phyloP scores from a whole-genome alignment of 441 rosid species.

The Metrosideros polymorpha region DNA sequence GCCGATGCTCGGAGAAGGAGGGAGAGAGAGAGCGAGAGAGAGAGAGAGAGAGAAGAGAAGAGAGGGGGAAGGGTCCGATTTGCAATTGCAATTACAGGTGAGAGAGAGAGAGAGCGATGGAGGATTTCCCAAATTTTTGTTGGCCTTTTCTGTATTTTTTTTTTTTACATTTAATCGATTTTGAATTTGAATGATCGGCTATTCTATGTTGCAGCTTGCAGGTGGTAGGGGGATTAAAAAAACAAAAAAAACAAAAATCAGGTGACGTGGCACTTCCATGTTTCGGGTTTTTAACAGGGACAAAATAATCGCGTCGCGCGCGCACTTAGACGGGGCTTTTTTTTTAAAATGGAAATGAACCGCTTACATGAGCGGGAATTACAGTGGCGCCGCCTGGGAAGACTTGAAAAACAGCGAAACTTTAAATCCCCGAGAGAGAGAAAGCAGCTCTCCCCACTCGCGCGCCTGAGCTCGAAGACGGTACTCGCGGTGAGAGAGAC shows the following conservation, averaged over 20 bases:
- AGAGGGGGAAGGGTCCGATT: not conserved
- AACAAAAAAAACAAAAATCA: not conserved
- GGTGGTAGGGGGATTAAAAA: not conserved
- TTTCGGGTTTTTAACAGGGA: not conserved
- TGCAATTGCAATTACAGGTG: not conserved
- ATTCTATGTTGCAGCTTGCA: not conserved
- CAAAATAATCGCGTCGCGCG: not conserved
- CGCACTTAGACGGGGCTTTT: not conserved
- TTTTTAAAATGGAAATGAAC: not conserved
- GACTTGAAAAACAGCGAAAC: not conserved
- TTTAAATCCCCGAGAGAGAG: not conserved
- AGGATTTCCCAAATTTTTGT: not conserved
- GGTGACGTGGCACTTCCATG: not conserved
- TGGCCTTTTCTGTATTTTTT: not conserved
- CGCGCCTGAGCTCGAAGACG: not conserved
- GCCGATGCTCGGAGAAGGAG: slow-evolving; percentile 18
- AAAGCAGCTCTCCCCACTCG: not conserved
- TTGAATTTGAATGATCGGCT: not conserved
- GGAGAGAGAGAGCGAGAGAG: slow-evolving; percentile 4
- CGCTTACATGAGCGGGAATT: not conserved
- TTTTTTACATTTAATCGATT: not conserved
- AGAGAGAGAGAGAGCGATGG: not conserved
- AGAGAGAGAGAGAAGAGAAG: slow-evolving; percentile 5
- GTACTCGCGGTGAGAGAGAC: not conserved
- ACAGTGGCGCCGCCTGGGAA: not conserved